Evolutionary conservation across 2,329 filamentous ascomycete species (phyloP).

Genomic region (Fusarium bactridioides): DNA sequence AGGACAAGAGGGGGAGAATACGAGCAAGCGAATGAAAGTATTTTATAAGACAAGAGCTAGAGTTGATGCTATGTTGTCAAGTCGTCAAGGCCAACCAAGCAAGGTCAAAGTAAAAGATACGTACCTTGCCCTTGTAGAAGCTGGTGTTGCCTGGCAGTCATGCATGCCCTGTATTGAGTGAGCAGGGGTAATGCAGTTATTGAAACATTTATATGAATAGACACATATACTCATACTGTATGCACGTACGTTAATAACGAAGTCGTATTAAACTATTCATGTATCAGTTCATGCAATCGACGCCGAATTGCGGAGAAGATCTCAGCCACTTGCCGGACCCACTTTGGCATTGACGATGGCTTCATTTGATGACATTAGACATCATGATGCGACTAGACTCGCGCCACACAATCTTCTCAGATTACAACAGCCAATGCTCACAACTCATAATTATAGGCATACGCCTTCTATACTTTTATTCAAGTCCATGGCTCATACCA

Average conservation of each 20-base stretch:
- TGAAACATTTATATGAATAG: background rate
- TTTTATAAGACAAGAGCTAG: background rate
- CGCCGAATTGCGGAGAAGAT: conserved; percentile 25
- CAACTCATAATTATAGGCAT: background rate
- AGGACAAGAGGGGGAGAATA: background rate
- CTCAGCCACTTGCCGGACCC: conserved; percentile 6
- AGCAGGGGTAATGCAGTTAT: background rate
- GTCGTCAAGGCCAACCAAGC: conserved; percentile 29
- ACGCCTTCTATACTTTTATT: conserved; percentile 28
- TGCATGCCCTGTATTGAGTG: conserved; percentile 3
- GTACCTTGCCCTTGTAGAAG: conserved; percentile 5
- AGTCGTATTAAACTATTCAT: background rate
- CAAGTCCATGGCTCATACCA: conserved; percentile 2
- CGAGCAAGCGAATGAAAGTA: background rate
- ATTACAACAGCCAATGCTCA: background rate
- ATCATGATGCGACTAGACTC: background rate
- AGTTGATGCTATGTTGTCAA: conserved; percentile 15
- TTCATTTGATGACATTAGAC: background rate
- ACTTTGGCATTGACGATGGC: background rate
- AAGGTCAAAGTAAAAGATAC: conserved; percentile 6
- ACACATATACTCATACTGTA: background rate
- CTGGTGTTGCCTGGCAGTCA: conserved; percentile 18
- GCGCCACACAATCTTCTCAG: background rate
- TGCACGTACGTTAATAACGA: background rate
- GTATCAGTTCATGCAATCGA: conserved; percentile 25